Conservation (phyloP, 176 grass and related monocot species). For the Luzula sylvatica region DNA sequence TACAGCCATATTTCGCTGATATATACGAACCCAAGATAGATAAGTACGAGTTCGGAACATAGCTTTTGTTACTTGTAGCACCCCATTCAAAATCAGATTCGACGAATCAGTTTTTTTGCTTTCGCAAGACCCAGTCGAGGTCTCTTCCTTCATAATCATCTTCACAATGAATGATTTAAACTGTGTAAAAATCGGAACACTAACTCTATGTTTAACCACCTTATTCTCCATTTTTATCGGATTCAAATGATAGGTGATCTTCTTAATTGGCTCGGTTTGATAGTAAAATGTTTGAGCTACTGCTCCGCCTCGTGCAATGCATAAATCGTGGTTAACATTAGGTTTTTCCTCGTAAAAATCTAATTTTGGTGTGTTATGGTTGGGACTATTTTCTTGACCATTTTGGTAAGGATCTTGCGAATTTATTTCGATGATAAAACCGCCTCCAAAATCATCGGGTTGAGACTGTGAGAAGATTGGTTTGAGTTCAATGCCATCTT, state of each 20-base stretch:
- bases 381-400: slow-evolving; percentile 8
- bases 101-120: neutral
- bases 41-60: slow-evolving; percentile 19
- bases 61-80: slow-evolving; percentile 1
- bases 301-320: slow-evolving; percentile 40
- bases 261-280: slow-evolving; percentile 54
- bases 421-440: slow-evolving; percentile 21
- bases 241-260: slow-evolving; percentile 68
- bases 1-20: slow-evolving; percentile 21
- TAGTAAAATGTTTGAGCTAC: slow-evolving; percentile 61
- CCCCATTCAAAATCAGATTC: neutral
- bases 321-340: slow-evolving; percentile 57
- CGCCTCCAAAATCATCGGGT: slow-evolving; percentile 48
- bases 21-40: slow-evolving; percentile 15
- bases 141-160: neutral
- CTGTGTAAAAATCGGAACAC: neutral
- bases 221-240: slow-evolving; percentile 22
- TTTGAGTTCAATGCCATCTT: slow-evolving; percentile 24
- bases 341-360: slow-evolving; percentile 54
- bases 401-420: slow-evolving; percentile 9
- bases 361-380: slow-evolving; percentile 23
- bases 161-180: neutral
- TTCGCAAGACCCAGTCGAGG: neutral
- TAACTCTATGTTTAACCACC: slow-evolving; percentile 10
- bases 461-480: slow-evolving; percentile 90